Base-by-base conservation (phyloP, 2,329 filamentous ascomycete species). In the Nigrospora oryzae region DNA sequence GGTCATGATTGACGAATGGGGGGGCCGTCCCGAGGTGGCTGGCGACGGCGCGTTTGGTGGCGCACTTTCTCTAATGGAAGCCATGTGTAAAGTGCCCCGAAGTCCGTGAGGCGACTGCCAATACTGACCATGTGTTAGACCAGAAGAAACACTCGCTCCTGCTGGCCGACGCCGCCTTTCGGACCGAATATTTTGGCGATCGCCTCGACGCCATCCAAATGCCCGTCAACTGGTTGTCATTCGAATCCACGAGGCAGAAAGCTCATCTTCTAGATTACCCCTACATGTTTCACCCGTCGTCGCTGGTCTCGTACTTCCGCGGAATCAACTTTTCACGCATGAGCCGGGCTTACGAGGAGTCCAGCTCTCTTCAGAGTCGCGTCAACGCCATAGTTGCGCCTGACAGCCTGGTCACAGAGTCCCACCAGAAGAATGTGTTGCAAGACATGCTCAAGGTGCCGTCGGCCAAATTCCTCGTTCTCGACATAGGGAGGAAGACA, bases 291-390 rank as follows among this genome's bases (percentile, higher is more conserved):
- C 81, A 76, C 16, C 75, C 83, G 0, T 74, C 82, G 0, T 79
- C 80, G 1, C 67, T 95, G 3, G 83, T 95, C 3, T 81, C 81
- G 0, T 95, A 89, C 60, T 96, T 97, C 61, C 83, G 91, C 15
- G 80, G 88, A 4, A 83, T 95, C 56, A 96, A 95, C 59, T 89
- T 93, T 56, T 80, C 86, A 0, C 77, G 77, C 14, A 97, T 97
- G 91, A 87, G 83, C 52, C 79, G 82, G 46, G 78, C 84, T 14
- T 89, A 83, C 54, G 86, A 93, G 56, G 76, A 81, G 51, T 81
- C 86, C 0, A 77, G 69, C 47, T 79, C 76, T 0, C 62, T 79
- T 1, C 71, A 73, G 50, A 73, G 68, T 32, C 68, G 77, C 14
- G 77, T 83, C 55, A 69, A 70, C n/a, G 70, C 71, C 2, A 75